Evolutionary conservation across 1,139 yeast species (phyloP).

Genomic region (Candida labiduridarum): DNA sequence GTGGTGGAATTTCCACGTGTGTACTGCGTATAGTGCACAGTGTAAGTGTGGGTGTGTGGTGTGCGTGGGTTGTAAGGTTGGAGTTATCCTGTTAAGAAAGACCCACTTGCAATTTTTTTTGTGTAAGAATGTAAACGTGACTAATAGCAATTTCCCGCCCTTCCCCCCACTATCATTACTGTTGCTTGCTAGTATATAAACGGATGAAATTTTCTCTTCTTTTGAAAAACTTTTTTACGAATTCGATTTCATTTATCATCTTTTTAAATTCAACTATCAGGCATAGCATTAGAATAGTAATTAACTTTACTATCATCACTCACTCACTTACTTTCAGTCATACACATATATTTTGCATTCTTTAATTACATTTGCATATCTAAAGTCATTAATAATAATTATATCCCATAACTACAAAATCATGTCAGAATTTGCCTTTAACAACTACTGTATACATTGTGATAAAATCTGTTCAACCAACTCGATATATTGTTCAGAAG

Average conservation of each 20-base stretch:
- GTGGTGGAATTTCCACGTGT: not conserved
- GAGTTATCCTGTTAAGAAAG: no score
- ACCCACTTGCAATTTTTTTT: no score
- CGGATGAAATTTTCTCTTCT: not conserved
- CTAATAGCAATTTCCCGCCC: no score
- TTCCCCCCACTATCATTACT: no score
- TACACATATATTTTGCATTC: not conserved
- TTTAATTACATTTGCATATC: not conserved
- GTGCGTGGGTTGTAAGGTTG: no score
- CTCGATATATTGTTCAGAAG: constrained; percentile 62
- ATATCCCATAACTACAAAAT: constrained; percentile 1
- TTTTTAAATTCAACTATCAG: not conserved
- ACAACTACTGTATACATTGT: constrained; percentile 68
- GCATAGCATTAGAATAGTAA: not conserved
- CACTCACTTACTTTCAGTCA: not conserved
- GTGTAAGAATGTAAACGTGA: no score
- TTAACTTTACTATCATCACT: constrained; percentile 1
- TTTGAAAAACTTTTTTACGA: not conserved
- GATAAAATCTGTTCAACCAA: constrained; percentile 58
- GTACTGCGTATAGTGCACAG: no score
- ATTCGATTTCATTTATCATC: not conserved
- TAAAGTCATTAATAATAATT: not conserved
- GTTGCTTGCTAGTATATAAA: no score
- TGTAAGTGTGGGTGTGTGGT: no score
- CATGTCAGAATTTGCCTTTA: constrained; percentile 53